These are phyloP conservation scores for Echinochloa phyllopogon DNA, from an alignment of 176 grass and related monocot genomes.

Conservation along the genomic window DNA sequence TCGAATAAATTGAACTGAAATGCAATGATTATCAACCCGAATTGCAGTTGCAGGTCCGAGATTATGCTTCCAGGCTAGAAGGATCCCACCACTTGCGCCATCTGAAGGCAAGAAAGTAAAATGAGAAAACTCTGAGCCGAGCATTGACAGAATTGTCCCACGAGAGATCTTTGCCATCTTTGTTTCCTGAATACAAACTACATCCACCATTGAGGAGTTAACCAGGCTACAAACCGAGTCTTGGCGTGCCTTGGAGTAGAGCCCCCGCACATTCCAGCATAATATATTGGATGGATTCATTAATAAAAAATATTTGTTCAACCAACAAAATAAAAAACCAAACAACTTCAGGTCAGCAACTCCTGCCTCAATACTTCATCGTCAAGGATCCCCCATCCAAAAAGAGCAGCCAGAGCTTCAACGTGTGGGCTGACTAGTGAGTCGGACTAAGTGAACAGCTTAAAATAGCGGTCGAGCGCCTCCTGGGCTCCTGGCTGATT, in stretches of 20 bases:
- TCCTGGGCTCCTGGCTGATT: too few species aligned
- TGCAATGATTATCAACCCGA: neutral
- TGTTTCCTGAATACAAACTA: neutral
- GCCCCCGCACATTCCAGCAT: neutral
- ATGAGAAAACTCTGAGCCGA: rapidly evolving
- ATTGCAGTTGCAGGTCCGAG: rapidly evolving
- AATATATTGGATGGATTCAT: neutral
- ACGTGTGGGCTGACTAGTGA: too few species aligned
- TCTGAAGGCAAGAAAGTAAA: rapidly evolving
- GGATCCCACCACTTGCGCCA: neutral
- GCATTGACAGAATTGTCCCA: rapidly evolving
- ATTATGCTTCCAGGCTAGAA: neutral
- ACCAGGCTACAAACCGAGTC: neutral
- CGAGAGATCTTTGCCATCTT: neutral
- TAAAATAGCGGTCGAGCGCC: too few species aligned
- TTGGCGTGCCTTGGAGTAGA: neutral
- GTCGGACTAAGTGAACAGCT: too few species aligned
- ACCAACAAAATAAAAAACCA: too few species aligned
- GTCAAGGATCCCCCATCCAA: too few species aligned
- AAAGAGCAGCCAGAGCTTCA: too few species aligned
- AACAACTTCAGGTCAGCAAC: too few species aligned
- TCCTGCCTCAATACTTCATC: too few species aligned
- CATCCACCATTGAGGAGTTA: rapidly evolving
- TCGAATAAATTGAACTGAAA: neutral
- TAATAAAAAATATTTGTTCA: too few species aligned